These are phyloP conservation scores for Russula sp. DNA, from an alignment of 768 basidiomycete species.

Conservation along the genomic window DNA sequence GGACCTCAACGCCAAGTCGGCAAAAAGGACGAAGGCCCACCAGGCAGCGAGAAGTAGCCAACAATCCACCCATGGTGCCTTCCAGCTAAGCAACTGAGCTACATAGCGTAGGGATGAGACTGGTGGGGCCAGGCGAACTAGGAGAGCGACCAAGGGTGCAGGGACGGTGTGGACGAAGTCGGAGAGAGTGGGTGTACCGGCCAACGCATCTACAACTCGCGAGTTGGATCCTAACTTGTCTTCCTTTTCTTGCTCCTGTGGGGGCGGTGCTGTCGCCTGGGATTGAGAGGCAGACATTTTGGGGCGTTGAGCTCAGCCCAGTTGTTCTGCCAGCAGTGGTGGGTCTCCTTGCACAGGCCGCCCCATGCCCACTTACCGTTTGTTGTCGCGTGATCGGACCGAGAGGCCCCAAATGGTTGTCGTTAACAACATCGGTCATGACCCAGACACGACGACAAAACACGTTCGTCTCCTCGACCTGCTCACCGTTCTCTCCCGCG, in stretches of 20 bases:
- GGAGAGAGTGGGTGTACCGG: constrained; percentile 20
- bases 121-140: constrained; percentile 54
- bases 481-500: constrained; percentile 14
- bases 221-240: background rate
- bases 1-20: constrained; percentile 38
- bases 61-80: constrained; percentile 47
- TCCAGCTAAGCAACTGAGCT: constrained; percentile 53
- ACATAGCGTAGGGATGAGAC: constrained; percentile 38
- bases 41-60: constrained; percentile 62
- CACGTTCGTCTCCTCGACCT: constrained; percentile 15
- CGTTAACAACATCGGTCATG: background rate
- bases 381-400: background rate
- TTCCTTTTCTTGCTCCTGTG: background rate
- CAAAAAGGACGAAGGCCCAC: constrained; percentile 71
- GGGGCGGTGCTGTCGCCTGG: background rate
- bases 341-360: background rate
- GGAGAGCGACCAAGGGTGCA: constrained; percentile 48
- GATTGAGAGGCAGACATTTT: constrained; percentile 5
- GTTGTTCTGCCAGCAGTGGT: background rate
- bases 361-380: background rate
- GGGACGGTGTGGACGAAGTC: constrained; percentile 58
- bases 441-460: background rate
- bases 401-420: background rate
- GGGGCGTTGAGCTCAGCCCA: background rate
- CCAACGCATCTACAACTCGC: constrained; percentile 5